A percentile compares a stretch with the other conserved stretches of the same genome.
These are phyloP conservation scores for Adansonia gregorii DNA, from an alignment of 441 rosid species.

Conservation along the genomic window DNA sequence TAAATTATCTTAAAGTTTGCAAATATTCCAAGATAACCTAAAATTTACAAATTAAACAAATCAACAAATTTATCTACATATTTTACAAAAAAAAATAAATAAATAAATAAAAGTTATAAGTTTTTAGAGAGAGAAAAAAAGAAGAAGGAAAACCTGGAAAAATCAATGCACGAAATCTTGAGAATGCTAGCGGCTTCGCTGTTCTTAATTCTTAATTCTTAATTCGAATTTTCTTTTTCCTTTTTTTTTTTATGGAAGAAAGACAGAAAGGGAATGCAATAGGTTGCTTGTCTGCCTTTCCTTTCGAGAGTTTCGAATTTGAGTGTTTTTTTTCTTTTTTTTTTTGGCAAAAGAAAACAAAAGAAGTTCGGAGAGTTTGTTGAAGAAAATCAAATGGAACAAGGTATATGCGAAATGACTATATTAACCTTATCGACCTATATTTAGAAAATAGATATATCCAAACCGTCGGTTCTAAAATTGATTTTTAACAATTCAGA, in stretches of 20 bases:
- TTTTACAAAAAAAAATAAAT: background rate
- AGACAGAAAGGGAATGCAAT: background rate
- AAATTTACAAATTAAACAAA: constrained; percentile 4
- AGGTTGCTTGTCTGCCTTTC: background rate
- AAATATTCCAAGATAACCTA: constrained; percentile 33
- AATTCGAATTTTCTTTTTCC: background rate
- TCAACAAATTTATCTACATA: background rate
- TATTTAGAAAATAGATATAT: too few relatives aligned
- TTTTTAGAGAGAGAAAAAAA: too few relatives aligned
- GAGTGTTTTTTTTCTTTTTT: background rate
- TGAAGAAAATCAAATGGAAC: background rate
- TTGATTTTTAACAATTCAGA: too few relatives aligned
- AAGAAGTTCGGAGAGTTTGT: background rate
- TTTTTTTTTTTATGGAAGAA: background rate
- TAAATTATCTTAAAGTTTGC: constrained; percentile 23
- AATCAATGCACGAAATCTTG: background rate
- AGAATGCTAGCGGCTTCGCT: background rate
- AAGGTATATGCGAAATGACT: background rate
- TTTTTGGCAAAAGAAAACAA: background rate
- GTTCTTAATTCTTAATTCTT: background rate
- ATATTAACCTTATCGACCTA: background rate
- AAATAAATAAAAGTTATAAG: too few relatives aligned
- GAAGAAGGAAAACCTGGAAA: background rate
- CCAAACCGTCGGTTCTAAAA: too few relatives aligned
- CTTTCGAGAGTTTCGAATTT: background rate